Percentiles rank a stretch among this genome's conserved stretches.
phyloP scores from a whole-genome alignment of 2,329 filamentous ascomycete genomes.

The Nemania diffusa region DNA sequence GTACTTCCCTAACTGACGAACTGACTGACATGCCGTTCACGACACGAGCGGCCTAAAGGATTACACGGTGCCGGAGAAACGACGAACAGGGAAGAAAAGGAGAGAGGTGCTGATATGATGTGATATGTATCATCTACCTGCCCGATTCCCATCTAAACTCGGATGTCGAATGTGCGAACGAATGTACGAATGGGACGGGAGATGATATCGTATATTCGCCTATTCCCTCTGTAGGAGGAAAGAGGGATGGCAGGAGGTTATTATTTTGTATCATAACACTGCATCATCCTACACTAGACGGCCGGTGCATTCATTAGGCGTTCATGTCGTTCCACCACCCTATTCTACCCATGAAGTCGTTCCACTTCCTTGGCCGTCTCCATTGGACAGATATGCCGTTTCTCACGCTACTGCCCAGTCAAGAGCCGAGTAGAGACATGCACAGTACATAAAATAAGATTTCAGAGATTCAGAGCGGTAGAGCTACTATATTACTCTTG shows the following conservation, averaged over 20 bases:
- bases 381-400: neutral
- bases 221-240: neutral
- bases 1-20: neutral
- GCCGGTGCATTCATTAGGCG: constrained; percentile 28
- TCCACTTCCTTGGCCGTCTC: neutral
- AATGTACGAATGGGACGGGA: neutral
- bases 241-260: neutral
- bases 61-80: neutral
- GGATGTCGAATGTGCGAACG: neutral
- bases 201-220: neutral
- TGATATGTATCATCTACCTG: neutral
- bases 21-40: neutral
- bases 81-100: neutral
- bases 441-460: neutral
- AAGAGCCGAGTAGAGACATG: neutral
- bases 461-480: neutral
- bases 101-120: neutral
- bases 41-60: neutral
- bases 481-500: constrained; percentile 23
- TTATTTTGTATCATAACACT: constrained; percentile 25
- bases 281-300: constrained; percentile 24
- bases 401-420: no score
- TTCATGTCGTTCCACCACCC: constrained; percentile 14
- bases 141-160: neutral
- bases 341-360: neutral